Conservation (phyloP, 2,329 filamentous ascomycete genomes). For the Phaeomoniella chlamydospora region DNA sequence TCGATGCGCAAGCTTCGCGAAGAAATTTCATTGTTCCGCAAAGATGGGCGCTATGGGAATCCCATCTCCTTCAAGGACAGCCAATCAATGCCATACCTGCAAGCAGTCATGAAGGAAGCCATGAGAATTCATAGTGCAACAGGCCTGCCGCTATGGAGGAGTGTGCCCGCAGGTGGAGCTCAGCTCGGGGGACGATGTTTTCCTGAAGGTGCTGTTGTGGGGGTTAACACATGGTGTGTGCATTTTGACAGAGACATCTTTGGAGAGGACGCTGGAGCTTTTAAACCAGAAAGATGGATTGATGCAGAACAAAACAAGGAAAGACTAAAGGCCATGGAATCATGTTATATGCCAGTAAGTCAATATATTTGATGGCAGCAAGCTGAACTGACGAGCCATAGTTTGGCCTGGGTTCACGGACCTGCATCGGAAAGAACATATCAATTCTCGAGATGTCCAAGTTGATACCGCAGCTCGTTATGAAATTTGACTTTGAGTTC, state of each 20-base stretch:
- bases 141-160: conserved; percentile 11
- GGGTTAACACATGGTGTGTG: conserved; percentile 18
- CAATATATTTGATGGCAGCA: too few relatives aligned
- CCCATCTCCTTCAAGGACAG: conserved; percentile 11
- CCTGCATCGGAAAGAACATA: conserved; percentile 30
- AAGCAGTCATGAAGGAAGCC: conserved; percentile 15
- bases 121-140: conserved; percentile 13
- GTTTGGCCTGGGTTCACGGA: conserved; percentile 27
- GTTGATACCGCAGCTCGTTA: conserved; percentile 17
- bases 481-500: background rate
- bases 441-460: conserved; percentile 29
- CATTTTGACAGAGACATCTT: conserved; percentile 23
- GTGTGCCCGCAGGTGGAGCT: conserved; percentile 11
- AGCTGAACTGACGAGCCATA: too few relatives aligned
- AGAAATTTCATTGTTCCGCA: background rate
- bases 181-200: conserved; percentile 11
- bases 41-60: background rate
- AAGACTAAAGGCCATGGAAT: conserved; percentile 1
- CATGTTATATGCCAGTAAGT: background rate
- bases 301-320: background rate
- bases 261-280: conserved; percentile 28
- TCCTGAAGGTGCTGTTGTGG: conserved; percentile 15
- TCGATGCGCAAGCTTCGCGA: background rate
- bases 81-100: conserved; percentile 15
- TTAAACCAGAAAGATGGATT: conserved; percentile 34